Evolutionary conservation across 805 yeast species (phyloP).

Genomic region (Crinitomyces ghanaensis): DNA sequence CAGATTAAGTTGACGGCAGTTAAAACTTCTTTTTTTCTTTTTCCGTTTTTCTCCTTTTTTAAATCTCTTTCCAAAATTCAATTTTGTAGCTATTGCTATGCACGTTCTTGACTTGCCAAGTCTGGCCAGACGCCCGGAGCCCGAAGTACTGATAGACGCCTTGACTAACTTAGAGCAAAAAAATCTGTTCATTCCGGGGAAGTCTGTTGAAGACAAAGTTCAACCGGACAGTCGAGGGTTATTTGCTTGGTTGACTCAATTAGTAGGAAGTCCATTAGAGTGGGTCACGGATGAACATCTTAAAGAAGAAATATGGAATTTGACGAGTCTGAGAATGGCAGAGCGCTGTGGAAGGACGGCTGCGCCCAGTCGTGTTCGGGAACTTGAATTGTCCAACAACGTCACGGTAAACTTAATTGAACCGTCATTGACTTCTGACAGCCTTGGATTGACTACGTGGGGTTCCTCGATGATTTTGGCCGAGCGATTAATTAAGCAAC

Average conservation of each 20-base stretch:
- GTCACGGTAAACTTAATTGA: slow-evolving; percentile 38
- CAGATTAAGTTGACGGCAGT: too few relatives aligned
- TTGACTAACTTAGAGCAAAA: slow-evolving; percentile 11
- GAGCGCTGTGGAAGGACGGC: slow-evolving; percentile 82
- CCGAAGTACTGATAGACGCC: slow-evolving; percentile 8
- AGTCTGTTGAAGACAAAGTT: slow-evolving; percentile 7
- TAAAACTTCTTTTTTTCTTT: neutral
- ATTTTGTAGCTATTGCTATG: too few relatives aligned
- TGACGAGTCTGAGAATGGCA: slow-evolving; percentile 56
- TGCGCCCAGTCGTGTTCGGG: slow-evolving; percentile 56
- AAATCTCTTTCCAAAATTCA: too few relatives aligned
- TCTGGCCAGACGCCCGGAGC: slow-evolving; percentile 14
- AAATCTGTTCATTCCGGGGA: slow-evolving; percentile 11
- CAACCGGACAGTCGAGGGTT: slow-evolving; percentile 16
- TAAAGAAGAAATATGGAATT: slow-evolving; percentile 33
- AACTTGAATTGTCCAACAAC: slow-evolving; percentile 32
- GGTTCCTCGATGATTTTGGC: slow-evolving; percentile 76
- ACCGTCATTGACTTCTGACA: slow-evolving; percentile 80
- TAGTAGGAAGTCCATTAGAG: slow-evolving; percentile 26
- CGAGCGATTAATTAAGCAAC: slow-evolving; percentile 30
- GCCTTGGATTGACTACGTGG: slow-evolving; percentile 90
- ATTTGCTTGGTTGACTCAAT: slow-evolving; percentile 24
- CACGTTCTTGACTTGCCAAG: slow-evolving; percentile 24
- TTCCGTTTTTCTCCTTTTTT: too few relatives aligned
- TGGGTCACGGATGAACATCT: slow-evolving; percentile 33